Evolutionary conservation across 345 rosid genomes (phyloP), one percentile per base, ranked within the genome.

Genomic region (Populus pruinosa): DNA sequence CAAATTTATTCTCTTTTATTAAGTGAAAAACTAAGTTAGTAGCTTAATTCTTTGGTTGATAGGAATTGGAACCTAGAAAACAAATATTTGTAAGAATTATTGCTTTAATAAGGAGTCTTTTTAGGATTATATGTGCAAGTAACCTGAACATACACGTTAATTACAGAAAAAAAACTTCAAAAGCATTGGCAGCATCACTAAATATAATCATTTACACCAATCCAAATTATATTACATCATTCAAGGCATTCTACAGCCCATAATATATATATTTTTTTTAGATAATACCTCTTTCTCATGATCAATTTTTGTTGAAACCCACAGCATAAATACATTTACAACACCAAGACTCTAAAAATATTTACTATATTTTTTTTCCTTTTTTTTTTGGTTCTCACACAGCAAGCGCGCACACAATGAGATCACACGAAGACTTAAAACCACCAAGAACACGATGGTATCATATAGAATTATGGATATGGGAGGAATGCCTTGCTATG

Each of bases 391-490:
- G 18, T n/a, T n/a, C n/a, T 11, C 27, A 69, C 1, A 38, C 6
- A 18, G 11, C 36, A 21, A 31, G 31, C 35, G 31, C 35, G 11
- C 10, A 10, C 44, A 49, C 8, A 17, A 43, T 41, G 8, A 75
- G 35, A 29, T 67, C n/a, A 65, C 70, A 74, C 11, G n/a, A 31
- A 21, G n/a, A 33, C 35, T 5, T 16, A 8, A 36, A 35, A n/a
- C 78, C 73, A 44, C 55, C 75, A 62, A 64, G 31, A 65, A 73
- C 21, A 39, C 56, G 35, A 2, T 77, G 61, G 65, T 74, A 82
- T 79, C 73, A 70, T 79, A 66, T 79, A 79, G 59, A 65, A 35
- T 59, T 70, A 65, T 55, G 59, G 59, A 77, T 75, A 78, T 21
- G 44, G 33, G 7, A 64, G 76, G 80, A 65, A 76, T 29, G 68